Conservation (phyloP, 2,329 filamentous ascomycete species). For the Metarhizium guizhouense region DNA sequence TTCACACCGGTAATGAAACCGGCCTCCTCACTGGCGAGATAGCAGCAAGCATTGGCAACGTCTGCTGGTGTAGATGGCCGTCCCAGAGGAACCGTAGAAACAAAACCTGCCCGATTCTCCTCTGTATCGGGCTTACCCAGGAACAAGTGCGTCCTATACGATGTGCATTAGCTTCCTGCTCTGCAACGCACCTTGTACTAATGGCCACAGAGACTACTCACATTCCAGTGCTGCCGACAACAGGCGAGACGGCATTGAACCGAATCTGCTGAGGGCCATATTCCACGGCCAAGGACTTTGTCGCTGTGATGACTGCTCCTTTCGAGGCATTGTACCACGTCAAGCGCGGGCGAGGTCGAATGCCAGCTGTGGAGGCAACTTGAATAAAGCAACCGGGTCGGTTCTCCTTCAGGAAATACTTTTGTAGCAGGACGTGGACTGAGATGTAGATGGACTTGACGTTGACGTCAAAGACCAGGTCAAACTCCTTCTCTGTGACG, state of each 20-base stretch:
- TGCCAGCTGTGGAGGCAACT: constrained; percentile 53
- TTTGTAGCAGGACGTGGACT: constrained; percentile 46
- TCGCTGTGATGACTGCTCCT: constrained; percentile 53
- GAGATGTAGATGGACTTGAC: constrained; percentile 58
- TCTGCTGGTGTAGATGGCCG: constrained; percentile 51
- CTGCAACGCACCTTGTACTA: background rate
- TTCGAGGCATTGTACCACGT: constrained; percentile 67
- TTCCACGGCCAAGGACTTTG: constrained; percentile 56
- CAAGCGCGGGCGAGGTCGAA: constrained; percentile 50
- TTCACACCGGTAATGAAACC: constrained; percentile 33
- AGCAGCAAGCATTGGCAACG: constrained; percentile 62
- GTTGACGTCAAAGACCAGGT: constrained; percentile 58
- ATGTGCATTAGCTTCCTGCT: background rate
- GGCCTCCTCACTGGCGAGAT: constrained; percentile 62
- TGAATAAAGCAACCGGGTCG: constrained; percentile 55
- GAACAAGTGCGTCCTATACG: constrained; percentile 35
- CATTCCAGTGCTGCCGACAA: constrained; percentile 59
- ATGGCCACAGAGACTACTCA: constrained; percentile 12
- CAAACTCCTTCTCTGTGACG: constrained; percentile 58
- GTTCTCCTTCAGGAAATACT: constrained; percentile 46
- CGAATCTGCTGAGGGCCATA: constrained; percentile 64
- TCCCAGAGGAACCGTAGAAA: constrained; percentile 45
- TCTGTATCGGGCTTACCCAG: constrained; percentile 54
- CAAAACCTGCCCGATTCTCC: constrained; percentile 47
- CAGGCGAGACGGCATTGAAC: constrained; percentile 62